A percentile compares a stretch with the other conserved stretches of the same genome.
Conservation (phyloP, 1,284 basidiomycete species). For the Inonotus hispidus region DNA sequence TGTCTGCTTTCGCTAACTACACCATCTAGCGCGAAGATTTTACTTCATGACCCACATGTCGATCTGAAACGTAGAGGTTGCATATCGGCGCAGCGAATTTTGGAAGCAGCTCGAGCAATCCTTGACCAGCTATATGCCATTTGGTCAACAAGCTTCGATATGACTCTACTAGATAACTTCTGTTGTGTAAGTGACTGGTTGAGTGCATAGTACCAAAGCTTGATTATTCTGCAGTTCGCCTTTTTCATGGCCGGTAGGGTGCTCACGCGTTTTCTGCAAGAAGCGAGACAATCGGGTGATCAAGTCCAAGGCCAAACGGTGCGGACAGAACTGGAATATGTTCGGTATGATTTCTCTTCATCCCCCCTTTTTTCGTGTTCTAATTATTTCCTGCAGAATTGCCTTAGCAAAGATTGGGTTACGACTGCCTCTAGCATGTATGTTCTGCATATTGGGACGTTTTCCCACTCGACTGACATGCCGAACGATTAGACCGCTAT, state of each 20-base stretch:
- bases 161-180: slow-evolving; percentile 58
- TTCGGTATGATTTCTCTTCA: slow-evolving; percentile 44
- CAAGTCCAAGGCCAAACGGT: slow-evolving; percentile 50
- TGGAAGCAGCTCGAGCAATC: slow-evolving; percentile 57
- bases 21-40: slow-evolving; percentile 46
- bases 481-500: slow-evolving; percentile 47
- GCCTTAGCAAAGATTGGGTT: slow-evolving; percentile 58
- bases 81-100: slow-evolving; percentile 58
- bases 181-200: slow-evolving; percentile 42
- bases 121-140: slow-evolving; percentile 63
- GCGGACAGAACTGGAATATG: slow-evolving; percentile 56
- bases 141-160: slow-evolving; percentile 64
- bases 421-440: slow-evolving; percentile 56
- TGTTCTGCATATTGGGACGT: slow-evolving; percentile 19
- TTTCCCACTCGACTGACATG: not conserved
- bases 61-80: slow-evolving; percentile 51
- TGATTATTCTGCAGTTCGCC: slow-evolving; percentile 42
- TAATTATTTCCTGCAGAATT: slow-evolving; percentile 33
- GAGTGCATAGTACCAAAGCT: slow-evolving; percentile 1
- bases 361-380: not conserved
- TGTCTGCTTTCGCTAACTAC: not conserved
- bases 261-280: slow-evolving; percentile 56
- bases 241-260: slow-evolving; percentile 66
- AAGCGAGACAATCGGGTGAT: slow-evolving; percentile 47
- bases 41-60: slow-evolving; percentile 70